Base-by-base conservation (phyloP, 2,329 filamentous ascomycete species). In the Cladophialophora immunda region DNA sequence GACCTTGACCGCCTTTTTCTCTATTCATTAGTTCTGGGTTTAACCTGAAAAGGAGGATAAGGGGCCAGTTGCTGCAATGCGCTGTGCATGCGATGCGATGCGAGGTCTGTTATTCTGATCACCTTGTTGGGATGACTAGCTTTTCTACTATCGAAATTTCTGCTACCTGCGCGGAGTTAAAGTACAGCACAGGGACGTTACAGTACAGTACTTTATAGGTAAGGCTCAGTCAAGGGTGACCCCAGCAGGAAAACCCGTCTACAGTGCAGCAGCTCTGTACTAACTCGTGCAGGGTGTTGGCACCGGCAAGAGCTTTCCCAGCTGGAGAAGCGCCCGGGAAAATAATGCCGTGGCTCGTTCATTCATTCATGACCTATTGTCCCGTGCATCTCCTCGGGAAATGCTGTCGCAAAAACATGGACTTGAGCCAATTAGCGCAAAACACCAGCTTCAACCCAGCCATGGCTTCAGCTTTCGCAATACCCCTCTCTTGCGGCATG, bases 1-100 rank as follows among this genome's bases (percentile, higher is more conserved):
- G n/a, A 4, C 41, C 41, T 47, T 50, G 45, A 50, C 45, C 45
- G 45, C 45, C 45, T 50, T 50, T 50, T 50, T 50, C 45, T 50
- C 45, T 22, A 50, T 25, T 9, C 22, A 25, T 11, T 5, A 3
- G 17, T n/a, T n/a, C 36, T 17, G 36, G 7, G 17, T 9, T 25
- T 41, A 41, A 41, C 38, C n/a, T 5, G 38, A 41, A 19, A 19
- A 50, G 9, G 45, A 22, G 45, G 22, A 50, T 4, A 25, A 25
- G 19, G 45, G 2, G 25, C 8, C 19, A 50, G 4, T 34, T 34
- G 32, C 32, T 25, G 45, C 45, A 25, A 25, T 50, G 45, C 45
- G 45, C 45, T 22, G 45, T 11, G 32, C 17, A 22, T 50, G 45
- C 45, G 45, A 50, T 50, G 45, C 45, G 45, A 50, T 50, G 45